Base-by-base conservation (phyloP, 352 stramenopile species). In the Globisporangium camurandrum region DNA sequence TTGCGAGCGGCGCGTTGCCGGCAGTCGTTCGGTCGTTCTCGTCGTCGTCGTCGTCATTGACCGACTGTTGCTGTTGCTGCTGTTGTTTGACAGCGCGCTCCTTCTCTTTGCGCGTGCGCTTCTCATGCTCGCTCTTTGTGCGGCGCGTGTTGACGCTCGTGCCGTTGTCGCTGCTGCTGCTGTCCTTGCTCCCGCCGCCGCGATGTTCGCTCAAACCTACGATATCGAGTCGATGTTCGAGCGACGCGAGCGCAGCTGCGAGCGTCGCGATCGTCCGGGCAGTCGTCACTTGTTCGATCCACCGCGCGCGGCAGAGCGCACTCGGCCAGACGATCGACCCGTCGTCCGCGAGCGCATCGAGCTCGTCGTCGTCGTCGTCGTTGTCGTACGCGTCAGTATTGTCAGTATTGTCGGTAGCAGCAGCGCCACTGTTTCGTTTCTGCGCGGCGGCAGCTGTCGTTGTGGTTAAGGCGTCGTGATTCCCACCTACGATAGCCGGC, bases 351-450 rank as follows among this genome's bases (percentile, higher is more conserved):
- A 72, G 46, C 19, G 54, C 53, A 26, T 89, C 82, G 16, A 79
- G 64, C 14, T 89, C 69, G 31, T 93, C 83, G 17, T 92, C 83
- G 1, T 92, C 80, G 19, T 92, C 76, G 2, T 86, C 71, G 38
- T 91, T 76, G 17, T 86, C 70, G 16, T 88, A n/a, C n/a, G n/a
- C 75, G 39, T 64, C 78, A 48, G 79, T 84, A n/a, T 85, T 70
- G 9, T 84, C 54, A 20, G 33, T 65, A 7, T 20, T 41, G 12
- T 41, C 36, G 7, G 16, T 41, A 1, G 36, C 36, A 22, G 16
- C 36, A 41, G 4, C n/a, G 33, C 33, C 33, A 38, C 33, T 12
- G n/a, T n/a, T n/a, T n/a, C n/a, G 37, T 4, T 11, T 50, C 6
- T 22, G 24, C 41, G n/a, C 33, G 10, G 49, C 19, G 19, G n/a